Percentiles rank a stretch among this genome's conserved stretches.
Evolutionary conservation across 2,329 filamentous ascomycete genomes (phyloP).

Genomic region (Fusarium algeriense): DNA sequence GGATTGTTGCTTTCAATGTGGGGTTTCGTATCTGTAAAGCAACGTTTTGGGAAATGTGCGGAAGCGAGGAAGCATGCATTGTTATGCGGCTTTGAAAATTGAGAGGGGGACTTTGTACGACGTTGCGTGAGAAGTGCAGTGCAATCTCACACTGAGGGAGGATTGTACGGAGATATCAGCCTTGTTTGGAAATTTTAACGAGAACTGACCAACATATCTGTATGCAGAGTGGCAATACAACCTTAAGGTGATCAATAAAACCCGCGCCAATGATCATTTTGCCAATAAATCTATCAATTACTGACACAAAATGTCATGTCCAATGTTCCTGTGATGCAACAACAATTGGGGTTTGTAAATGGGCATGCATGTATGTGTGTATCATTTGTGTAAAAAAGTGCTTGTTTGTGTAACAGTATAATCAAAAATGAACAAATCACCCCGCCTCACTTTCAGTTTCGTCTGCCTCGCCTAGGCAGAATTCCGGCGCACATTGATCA

Average conservation of each 20-base stretch:
- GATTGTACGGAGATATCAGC: slow-evolving; percentile 1
- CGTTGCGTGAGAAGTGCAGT: neutral
- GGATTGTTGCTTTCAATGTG: slow-evolving; percentile 22
- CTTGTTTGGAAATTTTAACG: slow-evolving; percentile 1
- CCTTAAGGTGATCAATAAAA: neutral
- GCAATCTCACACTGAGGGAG: neutral
- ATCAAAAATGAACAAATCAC: slow-evolving; percentile 24
- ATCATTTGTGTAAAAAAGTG: slow-evolving; percentile 15
- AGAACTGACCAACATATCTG: neutral
- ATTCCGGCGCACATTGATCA: slow-evolving; percentile 21
- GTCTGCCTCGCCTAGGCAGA: slow-evolving; percentile 36
- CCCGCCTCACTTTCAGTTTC: slow-evolving; percentile 28
- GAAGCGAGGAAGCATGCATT: neutral
- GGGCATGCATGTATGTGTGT: neutral
- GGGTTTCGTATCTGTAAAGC: slow-evolving; percentile 20
- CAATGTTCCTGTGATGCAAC: slow-evolving; percentile 2
- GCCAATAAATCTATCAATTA: neutral
- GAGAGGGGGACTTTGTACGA: slow-evolving; percentile 7
- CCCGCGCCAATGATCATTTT: neutral
- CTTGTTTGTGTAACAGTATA: slow-evolving; percentile 19
- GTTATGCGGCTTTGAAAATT: neutral
- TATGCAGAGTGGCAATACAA: slow-evolving; percentile 3
- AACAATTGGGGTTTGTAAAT: neutral
- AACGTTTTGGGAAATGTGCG: slow-evolving; percentile 6
- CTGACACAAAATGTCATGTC: neutral